Evolutionary conservation across 73 alveolate genomes (phyloP).

Genomic region (Tetrahymena malaccensis): DNA sequence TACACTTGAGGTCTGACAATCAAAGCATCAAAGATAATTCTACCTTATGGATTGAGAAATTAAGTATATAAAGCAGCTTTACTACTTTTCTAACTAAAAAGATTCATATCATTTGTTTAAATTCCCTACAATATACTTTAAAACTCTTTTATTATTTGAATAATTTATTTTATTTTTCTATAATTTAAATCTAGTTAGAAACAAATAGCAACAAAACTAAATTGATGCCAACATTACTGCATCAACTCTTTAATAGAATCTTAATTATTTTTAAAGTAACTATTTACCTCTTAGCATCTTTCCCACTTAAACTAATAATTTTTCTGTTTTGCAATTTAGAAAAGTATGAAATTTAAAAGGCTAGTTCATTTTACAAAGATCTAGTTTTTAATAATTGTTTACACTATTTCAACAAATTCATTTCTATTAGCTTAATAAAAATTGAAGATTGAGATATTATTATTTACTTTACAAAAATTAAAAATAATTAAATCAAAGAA

Average conservation of each 20-base stretch:
- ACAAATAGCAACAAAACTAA: no score
- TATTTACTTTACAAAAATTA: background rate
- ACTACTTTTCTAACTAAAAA: background rate
- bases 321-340: background rate
- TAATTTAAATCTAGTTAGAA: background rate
- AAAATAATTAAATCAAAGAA: background rate
- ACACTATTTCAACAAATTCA: background rate
- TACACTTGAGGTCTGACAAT: background rate
- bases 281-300: background rate
- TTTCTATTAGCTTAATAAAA: background rate
- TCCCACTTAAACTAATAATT: background rate
- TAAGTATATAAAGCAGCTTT: background rate
- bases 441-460: background rate
- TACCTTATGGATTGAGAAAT: background rate
- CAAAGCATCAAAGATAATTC: background rate
- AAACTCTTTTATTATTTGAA: background rate
- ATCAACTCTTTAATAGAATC: background rate
- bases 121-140: background rate
- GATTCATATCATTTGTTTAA: background rate
- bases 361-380: background rate
- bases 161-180: background rate
- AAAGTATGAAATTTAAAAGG: background rate
- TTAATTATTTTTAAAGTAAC: background rate
- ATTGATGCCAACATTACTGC: background rate
- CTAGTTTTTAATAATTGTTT: background rate